phyloP scores from a whole-genome alignment of 179 eudicot species.

The Silene vulgaris region DNA sequence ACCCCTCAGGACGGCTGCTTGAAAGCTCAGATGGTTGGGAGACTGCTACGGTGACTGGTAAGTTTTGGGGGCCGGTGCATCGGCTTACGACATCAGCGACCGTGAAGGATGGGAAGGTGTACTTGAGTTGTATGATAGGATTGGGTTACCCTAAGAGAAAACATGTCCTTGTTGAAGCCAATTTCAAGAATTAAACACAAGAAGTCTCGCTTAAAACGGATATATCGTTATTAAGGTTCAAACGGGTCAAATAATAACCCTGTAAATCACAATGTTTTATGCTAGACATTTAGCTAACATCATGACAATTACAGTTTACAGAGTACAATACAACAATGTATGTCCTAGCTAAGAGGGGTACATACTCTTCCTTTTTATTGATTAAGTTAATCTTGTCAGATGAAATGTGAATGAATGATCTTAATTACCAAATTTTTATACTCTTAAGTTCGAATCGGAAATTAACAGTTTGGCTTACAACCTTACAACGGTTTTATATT shows the following conservation, averaged over 20 bases:
- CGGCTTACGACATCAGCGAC: conserved; percentile 59
- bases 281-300: not conserved
- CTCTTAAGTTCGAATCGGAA: no score
- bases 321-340: no score
- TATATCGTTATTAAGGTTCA: no score
- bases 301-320: not conserved
- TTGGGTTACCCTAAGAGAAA: conserved; percentile 77
- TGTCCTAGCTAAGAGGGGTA: no score
- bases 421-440: no score
- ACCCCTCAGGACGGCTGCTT: conserved; percentile 48
- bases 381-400: no score
- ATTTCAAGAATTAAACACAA: conserved; percentile 27
- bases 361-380: no score
- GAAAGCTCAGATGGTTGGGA: conserved; percentile 77
- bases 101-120: conserved; percentile 75
- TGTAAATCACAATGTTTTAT: not conserved
- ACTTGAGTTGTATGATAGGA: conserved; percentile 64
- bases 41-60: conserved; percentile 48
- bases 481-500: no score
- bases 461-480: no score
- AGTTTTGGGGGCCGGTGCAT: conserved; percentile 43
- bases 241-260: no score
- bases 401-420: no score
- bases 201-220: no score
- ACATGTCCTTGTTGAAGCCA: conserved; percentile 69